A percentile compares a stretch with the other conserved stretches of the same genome.
Evolutionary conservation across 495 filamentous ascomycete species (phyloP).

Genomic region (Hyaloscypha hepaticicola): DNA sequence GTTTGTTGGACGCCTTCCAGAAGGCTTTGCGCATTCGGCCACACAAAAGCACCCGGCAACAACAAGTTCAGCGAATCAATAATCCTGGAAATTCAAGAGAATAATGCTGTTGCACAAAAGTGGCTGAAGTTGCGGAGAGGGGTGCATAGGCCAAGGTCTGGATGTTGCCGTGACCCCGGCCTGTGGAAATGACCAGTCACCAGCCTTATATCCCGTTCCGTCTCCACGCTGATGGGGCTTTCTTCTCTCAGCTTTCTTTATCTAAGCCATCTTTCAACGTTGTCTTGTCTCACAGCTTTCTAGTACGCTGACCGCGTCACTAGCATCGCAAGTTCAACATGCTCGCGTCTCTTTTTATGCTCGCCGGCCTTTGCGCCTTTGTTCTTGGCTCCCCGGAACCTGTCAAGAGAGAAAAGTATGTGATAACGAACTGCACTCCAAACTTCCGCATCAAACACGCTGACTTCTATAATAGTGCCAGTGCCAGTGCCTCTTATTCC

Average conservation of each 20-base stretch:
- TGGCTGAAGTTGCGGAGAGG: not conserved
- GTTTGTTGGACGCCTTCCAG: not conserved
- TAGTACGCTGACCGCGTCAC: not conserved
- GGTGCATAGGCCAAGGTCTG: not conserved
- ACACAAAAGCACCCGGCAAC: not conserved
- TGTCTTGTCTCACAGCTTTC: not conserved
- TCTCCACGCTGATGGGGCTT: not conserved
- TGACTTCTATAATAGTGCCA: not conserved
- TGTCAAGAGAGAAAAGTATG: not conserved
- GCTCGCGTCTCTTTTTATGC: not conserved
- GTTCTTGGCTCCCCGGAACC: not conserved
- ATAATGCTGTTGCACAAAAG: not conserved
- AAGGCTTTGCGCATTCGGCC: not conserved
- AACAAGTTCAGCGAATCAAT: too few species aligned
- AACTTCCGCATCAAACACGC: not conserved
- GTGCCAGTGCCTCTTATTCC: not conserved
- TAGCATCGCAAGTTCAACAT: not conserved
- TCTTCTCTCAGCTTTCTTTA: not conserved
- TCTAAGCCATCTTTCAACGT: not conserved
- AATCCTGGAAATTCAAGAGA: not conserved
- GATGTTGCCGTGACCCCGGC: not conserved
- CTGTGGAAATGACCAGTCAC: not conserved
- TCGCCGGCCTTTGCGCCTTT: not conserved
- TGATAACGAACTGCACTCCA: not conserved
- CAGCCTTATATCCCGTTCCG: not conserved